Evolutionary conservation across 768 basidiomycete genomes (phyloP), one percentile per base, ranked within the genome.

Genomic region (Lentinus tigrinus): DNA sequence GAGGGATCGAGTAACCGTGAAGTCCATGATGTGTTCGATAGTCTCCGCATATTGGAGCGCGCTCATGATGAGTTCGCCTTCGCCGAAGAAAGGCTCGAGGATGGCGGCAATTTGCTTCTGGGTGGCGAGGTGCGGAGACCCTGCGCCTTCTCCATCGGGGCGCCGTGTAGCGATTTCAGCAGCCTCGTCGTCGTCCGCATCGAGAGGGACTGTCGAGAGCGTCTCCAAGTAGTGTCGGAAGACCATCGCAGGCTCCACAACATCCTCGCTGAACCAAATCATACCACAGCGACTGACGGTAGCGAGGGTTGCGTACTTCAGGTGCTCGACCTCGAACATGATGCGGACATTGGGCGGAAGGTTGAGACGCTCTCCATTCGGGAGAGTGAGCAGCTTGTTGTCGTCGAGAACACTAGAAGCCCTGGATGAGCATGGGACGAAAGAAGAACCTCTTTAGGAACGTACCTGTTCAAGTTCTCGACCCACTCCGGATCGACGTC

Each of bases 401-500:
- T 99, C 97, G 65, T 99, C 97, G 51, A 99, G 80, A 4, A 99
- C 95, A 82, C 97, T 99, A 65, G 23, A 47, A 52, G 23, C 44
- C n/a, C 40, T 36, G 42, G 7, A 58, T 31, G 52, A 31, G 14
- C 24, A 37, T 53, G 10, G n/a, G n/a, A n/a, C n/a, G n/a, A n/a
- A n/a, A n/a, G n/a, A n/a, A n/a, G n/a, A n/a, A n/a, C n/a, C n/a
- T n/a, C n/a, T n/a, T n/a, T n/a, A n/a, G 5, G n/a, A 39, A 75
- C 81, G 52, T 34, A 91, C 97, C 95, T 98, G 75, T 99, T 99
- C 74, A 99, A 74, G 73, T 99, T 99, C 75, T 99, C 97, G 2
- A 99, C 97, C 97, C 97, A 98, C 74, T 99, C 97, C 0, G 96
- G 97, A 78, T 99, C 97, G 42, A 99, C 97, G 66, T 99, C 97